Evolutionary conservation across 495 filamentous ascomycete species (phyloP).

Genomic region (Penicillium antarcticum): DNA sequence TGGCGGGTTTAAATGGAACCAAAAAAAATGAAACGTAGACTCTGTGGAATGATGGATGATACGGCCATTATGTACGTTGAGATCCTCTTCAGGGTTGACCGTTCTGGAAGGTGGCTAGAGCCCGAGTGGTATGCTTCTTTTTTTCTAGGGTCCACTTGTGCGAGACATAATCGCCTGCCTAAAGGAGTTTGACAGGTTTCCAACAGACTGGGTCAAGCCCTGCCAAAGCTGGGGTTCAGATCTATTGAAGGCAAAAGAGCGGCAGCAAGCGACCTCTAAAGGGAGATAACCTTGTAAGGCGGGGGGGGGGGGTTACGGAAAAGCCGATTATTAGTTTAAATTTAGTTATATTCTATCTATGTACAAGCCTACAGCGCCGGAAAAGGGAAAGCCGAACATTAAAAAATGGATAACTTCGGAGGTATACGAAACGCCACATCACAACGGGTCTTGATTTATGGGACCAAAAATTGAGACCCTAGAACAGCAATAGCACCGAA

Average conservation of each 20-base stretch:
- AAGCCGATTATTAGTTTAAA: background rate
- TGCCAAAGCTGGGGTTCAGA: conserved; percentile 12
- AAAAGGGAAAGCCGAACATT: background rate
- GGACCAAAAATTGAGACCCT: too few relatives aligned
- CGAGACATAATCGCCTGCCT: conserved; percentile 23
- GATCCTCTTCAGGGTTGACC: conserved; percentile 26
- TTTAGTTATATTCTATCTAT: background rate
- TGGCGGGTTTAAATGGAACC: too few relatives aligned
- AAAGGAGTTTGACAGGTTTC: conserved; percentile 20
- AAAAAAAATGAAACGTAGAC: background rate
- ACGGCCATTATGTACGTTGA: conserved; percentile 8
- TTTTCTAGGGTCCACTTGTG: conserved; percentile 11
- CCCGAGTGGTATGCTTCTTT: conserved; percentile 24
- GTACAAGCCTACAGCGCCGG: too few relatives aligned
- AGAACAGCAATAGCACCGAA: too few relatives aligned
- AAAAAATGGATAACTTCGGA: background rate
- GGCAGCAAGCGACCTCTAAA: background rate
- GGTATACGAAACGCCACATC: too few relatives aligned
- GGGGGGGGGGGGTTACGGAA: background rate
- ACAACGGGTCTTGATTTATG: too few relatives aligned
- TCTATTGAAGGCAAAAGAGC: conserved; percentile 4
- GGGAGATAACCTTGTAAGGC: background rate
- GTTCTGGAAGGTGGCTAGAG: conserved; percentile 30
- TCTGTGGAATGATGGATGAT: conserved; percentile 1
- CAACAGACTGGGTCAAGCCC: conserved; percentile 9